Evolutionary conservation across 768 basidiomycete species (phyloP).

Genomic region (Mycena vitilis): DNA sequence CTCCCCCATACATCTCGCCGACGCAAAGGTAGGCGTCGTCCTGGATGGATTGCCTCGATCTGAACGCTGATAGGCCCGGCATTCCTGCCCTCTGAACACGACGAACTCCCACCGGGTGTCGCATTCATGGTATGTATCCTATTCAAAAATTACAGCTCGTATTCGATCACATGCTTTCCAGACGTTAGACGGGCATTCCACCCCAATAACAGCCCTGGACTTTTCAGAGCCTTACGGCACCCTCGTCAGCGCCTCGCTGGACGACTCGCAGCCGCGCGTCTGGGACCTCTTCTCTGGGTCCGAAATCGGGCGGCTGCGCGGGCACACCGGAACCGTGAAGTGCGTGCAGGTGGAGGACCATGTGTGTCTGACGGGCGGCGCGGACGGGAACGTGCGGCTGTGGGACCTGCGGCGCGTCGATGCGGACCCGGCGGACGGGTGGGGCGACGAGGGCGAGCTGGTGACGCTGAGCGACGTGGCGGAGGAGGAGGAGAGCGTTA

Average conservation of each 20-base stretch:
- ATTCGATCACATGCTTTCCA: constrained; percentile 45
- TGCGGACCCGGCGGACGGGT: constrained; percentile 71
- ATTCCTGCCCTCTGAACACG: constrained; percentile 97
- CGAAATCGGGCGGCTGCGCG: constrained; percentile 86
- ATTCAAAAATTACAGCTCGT: not conserved
- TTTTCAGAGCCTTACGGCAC: constrained; percentile 97
- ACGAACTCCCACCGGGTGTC: constrained; percentile 91
- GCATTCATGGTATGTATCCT: constrained; percentile 90
- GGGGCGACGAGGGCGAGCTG: constrained; percentile 61
- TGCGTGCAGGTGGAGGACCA: constrained; percentile 93
- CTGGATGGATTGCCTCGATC: not conserved
- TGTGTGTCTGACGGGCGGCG: constrained; percentile 90
- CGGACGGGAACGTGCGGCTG: constrained; percentile 84
- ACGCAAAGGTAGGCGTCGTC: constrained; percentile 64
- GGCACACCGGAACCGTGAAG: constrained; percentile 86
- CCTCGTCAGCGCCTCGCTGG: constrained; percentile 87
- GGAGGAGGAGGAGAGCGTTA: constrained; percentile 67
- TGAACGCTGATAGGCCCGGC: constrained; percentile 73
- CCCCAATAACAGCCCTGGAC: constrained; percentile 89
- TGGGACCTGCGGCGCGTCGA: constrained; percentile 94
- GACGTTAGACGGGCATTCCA: constrained; percentile 85
- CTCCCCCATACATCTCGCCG: constrained; percentile 72
- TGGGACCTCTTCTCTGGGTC: constrained; percentile 95
- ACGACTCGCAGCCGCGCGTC: constrained; percentile 88
- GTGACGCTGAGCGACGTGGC: constrained; percentile 71